Percentiles rank a stretch among this genome's conserved stretches.
Conservation (phyloP, 169 alveolate species). For the Plasmodium ovale region DNA sequence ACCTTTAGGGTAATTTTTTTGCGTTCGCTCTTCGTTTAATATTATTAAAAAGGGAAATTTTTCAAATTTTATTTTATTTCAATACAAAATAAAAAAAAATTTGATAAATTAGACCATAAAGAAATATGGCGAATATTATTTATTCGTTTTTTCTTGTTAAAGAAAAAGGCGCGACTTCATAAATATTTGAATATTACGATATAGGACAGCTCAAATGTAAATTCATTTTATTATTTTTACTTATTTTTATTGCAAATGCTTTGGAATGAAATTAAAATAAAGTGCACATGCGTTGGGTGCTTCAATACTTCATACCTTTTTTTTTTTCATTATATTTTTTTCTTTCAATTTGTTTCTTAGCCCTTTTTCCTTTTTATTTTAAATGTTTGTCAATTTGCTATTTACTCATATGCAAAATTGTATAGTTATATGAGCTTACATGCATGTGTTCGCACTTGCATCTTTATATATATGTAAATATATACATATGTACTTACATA, state of each 20-base stretch:
- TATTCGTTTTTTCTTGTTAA: not conserved
- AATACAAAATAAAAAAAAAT: too few species aligned
- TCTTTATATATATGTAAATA: constrained; percentile 5
- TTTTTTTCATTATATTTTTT: not conserved
- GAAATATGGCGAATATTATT: not conserved
- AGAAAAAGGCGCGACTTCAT: too few species aligned
- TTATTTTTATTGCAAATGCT: not conserved
- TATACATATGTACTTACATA: not conserved
- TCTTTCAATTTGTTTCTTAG: not conserved
- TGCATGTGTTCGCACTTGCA: not conserved
- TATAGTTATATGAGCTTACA: constrained; percentile 5
- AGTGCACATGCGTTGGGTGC: not conserved
- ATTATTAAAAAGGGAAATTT: too few species aligned
- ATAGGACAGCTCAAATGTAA: too few species aligned
- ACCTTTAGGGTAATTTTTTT: too few species aligned
- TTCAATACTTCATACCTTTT: not conserved
- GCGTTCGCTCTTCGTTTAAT: too few species aligned
- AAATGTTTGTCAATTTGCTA: too few species aligned
- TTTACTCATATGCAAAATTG: too few species aligned
- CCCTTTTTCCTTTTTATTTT: not conserved
- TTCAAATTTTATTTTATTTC: too few species aligned
- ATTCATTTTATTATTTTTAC: not conserved
- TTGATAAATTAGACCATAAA: too few species aligned
- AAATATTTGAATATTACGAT: too few species aligned
- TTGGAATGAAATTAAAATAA: not conserved